Base-by-base conservation (phyloP, 148 eudicot genomes). In the Rhododendron simsii region DNA sequence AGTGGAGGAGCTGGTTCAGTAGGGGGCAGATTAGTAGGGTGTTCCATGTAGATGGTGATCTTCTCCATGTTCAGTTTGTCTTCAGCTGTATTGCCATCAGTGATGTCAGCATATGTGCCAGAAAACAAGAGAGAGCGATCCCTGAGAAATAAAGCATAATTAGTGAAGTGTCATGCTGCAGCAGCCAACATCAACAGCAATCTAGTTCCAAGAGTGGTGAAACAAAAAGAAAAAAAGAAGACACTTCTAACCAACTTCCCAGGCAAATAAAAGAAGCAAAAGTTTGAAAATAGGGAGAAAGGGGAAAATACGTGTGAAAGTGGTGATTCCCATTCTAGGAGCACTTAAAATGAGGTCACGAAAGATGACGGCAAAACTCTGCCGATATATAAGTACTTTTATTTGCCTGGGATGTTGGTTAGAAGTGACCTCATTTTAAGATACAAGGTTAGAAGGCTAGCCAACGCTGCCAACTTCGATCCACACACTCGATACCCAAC, bases 11-110 rank as follows among this genome's bases (percentile, higher is more conserved):
- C 94, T 20, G 96, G 92, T 87, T 95, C 98, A 50, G 94, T 94
- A 45, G 98, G 96, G 33, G 98, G 98, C 78, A 95, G 98, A 39
- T 92, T 96, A 23, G 99, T 88, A 30, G 99, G 98, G 83, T 96
- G 99, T 84, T 95, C 98, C 47, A 96, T 92, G 83, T 95, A 95
- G 48, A 95, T 91, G 20, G 98, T 95, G 83, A 96, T 91, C 87
- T 94, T 95, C 73, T 96, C 98, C 86, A 89, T 88, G 85, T 91
- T 95, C 76, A 96, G 14, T 50, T 78, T 90, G 67, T 91, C 94
- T 86, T 92, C 95, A 44, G 91, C 48, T 82, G 89, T 44, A 71
- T 57, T 74, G 67, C 86, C 91, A 69, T 92, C 92, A 53, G 67
- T 55, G 2, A 90, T 78, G 45, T 92, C 96, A 83, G 84, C 90